These are phyloP conservation scores for Asterophora lycoperdoides DNA, from an alignment of 768 basidiomycete species.

Conservation along the genomic window DNA sequence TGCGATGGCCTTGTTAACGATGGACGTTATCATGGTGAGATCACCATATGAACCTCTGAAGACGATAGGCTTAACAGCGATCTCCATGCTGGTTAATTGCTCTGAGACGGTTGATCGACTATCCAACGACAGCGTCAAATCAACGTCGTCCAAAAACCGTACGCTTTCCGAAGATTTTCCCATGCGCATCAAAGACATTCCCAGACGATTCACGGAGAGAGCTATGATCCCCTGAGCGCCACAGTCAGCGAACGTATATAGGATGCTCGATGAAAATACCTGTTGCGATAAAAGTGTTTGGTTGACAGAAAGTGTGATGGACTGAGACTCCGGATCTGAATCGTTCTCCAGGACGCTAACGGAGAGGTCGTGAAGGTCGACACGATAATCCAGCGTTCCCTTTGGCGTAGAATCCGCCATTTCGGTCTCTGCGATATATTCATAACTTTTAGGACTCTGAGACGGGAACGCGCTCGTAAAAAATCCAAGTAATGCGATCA, in stretches of 20 bases:
- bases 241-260: not conserved
- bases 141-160: slow-evolving; percentile 89
- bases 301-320: slow-evolving; percentile 79
- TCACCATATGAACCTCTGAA: slow-evolving; percentile 96
- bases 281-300: slow-evolving; percentile 90
- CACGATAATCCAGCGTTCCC: slow-evolving; percentile 52
- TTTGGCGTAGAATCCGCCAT: not conserved
- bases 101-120: slow-evolving; percentile 67
- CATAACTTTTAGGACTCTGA: slow-evolving; percentile 6
- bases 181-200: slow-evolving; percentile 94
- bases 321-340: slow-evolving; percentile 69
- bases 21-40: slow-evolving; percentile 81
- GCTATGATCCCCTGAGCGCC: slow-evolving; percentile 66
- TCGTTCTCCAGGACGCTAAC: slow-evolving; percentile 88
- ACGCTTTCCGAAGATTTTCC: slow-evolving; percentile 77
- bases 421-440: not conserved
- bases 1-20: slow-evolving; percentile 82
- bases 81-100: slow-evolving; percentile 78
- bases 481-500: slow-evolving; percentile 86
- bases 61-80: slow-evolving; percentile 77
- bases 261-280: slow-evolving; percentile 39
- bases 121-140: slow-evolving; percentile 84
- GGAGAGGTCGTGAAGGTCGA: slow-evolving; percentile 89
- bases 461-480: slow-evolving; percentile 55
- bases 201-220: slow-evolving; percentile 72